phyloP scores from a whole-genome alignment of 2,329 filamentous ascomycete genomes.

The Aureobasidium sp. region DNA sequence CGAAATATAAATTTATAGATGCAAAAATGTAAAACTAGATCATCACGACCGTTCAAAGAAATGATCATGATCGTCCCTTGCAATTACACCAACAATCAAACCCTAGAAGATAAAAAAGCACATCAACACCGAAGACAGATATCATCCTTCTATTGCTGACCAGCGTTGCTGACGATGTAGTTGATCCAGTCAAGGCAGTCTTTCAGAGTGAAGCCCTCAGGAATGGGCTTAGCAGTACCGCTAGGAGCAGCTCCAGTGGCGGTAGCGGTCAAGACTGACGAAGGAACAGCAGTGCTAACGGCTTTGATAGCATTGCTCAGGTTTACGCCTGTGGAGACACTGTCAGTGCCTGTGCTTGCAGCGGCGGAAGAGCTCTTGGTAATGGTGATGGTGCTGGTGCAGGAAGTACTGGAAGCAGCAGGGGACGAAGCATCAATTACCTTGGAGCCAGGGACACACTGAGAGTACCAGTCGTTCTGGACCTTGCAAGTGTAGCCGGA shows the following conservation, averaged over 20 bases:
- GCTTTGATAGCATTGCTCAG: constrained; percentile 18
- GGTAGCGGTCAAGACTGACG: constrained; percentile 19
- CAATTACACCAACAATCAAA: background rate
- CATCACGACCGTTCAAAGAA: background rate
- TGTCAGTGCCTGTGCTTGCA: background rate
- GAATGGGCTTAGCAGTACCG: constrained; percentile 18
- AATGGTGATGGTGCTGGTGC: constrained; percentile 17
- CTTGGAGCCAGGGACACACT: constrained; percentile 26
- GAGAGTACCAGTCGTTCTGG: constrained; percentile 33
- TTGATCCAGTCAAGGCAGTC: constrained; percentile 23
- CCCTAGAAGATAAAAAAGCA: background rate
- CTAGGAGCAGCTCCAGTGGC: constrained; percentile 18
- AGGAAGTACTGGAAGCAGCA: constrained; percentile 13
- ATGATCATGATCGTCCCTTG: background rate
- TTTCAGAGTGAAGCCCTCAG: constrained; percentile 20
- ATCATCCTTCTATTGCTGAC: background rate
- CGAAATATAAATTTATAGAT: background rate
- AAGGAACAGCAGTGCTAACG: constrained; percentile 21
- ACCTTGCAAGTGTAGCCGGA: constrained; percentile 31
- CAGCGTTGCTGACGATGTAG: constrained; percentile 15
- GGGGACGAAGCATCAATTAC: constrained; percentile 14
- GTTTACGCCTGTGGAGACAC: background rate
- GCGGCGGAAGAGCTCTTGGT: constrained; percentile 13
- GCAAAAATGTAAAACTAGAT: constrained; percentile 7
- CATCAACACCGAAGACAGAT: background rate